A percentile compares a stretch with the other conserved stretches of the same genome.
Conservation (phyloP, 2,329 filamentous ascomycete species). For the Lasiodiplodia hormozganensis region DNA sequence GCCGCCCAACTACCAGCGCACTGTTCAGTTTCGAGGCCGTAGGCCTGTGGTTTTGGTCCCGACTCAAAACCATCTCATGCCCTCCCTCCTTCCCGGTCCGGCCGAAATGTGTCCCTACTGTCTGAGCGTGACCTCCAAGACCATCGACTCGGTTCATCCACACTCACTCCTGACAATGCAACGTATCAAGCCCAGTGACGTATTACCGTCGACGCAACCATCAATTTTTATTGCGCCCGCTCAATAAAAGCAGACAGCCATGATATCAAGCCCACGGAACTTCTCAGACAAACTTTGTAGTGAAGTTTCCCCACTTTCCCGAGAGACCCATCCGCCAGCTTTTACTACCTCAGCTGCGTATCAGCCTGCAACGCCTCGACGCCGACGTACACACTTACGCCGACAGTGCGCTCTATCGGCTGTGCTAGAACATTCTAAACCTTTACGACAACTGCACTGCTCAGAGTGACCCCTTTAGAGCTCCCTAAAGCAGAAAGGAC, state of each 20-base stretch:
- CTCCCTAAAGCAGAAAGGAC: neutral
- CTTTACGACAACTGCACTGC: neutral
- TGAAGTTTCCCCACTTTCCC: constrained; percentile 2
- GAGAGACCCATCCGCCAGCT: neutral
- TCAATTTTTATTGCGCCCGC: neutral
- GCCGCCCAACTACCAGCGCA: neutral
- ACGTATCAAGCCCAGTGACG: too few relatives aligned
- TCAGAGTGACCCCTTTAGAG: neutral
- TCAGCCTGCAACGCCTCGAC: constrained; percentile 23
- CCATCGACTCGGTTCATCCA: neutral
- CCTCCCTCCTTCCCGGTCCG: neutral
- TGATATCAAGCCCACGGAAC: neutral
- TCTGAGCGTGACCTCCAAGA: neutral
- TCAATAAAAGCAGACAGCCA: neutral
- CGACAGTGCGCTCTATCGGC: neutral
- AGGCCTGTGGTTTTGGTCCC: neutral
- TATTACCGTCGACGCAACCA: neutral
- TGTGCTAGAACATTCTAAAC: neutral
- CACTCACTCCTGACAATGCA: neutral
- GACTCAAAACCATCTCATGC: neutral
- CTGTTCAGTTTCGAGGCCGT: neutral
- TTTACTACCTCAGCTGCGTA: constrained; percentile 19
- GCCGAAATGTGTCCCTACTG: neutral
- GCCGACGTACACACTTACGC: constrained; percentile 2
- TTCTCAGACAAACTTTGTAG: neutral